A percentile compares a stretch with the other conserved stretches of the same genome.
These are phyloP conservation scores for Sanguinoderma infundibulare DNA, from an alignment of 1,284 basidiomycete species.

Conservation along the genomic window DNA sequence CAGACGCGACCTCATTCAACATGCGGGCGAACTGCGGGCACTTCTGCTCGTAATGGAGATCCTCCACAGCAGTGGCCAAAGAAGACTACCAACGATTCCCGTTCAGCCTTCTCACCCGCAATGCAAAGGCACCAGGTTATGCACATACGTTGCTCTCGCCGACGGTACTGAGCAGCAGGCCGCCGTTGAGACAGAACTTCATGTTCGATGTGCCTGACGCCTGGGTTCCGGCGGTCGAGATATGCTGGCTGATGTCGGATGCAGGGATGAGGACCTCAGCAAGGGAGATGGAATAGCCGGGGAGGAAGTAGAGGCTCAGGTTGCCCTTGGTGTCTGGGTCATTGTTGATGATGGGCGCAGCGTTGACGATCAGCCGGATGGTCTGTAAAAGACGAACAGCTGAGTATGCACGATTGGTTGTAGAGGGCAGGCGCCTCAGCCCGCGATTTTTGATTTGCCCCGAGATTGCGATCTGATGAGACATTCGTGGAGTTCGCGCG, in stretches of 20 bases:
- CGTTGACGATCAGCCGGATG: slow-evolving; percentile 92
- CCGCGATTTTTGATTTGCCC: no score
- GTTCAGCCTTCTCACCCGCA: slow-evolving; percentile 4
- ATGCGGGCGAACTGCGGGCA: slow-evolving; percentile 80
- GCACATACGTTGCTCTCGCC: slow-evolving; percentile 73
- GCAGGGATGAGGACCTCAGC: slow-evolving; percentile 93
- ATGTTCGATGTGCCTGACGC: slow-evolving; percentile 90
- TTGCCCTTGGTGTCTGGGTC: slow-evolving; percentile 88
- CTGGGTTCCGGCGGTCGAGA: slow-evolving; percentile 93
- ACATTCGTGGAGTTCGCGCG: no score
- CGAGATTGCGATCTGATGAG: no score
- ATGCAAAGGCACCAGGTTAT: slow-evolving; percentile 34
- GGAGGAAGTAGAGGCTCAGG: slow-evolving; percentile 84
- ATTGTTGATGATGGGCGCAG: slow-evolving; percentile 81
- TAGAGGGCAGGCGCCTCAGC: no score
- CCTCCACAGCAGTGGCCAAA: slow-evolving; percentile 84
- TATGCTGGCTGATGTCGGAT: slow-evolving; percentile 91
- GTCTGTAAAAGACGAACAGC: slow-evolving; percentile 65
- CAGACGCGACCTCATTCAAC: slow-evolving; percentile 71
- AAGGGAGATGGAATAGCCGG: slow-evolving; percentile 88
- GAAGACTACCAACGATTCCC: slow-evolving; percentile 59
- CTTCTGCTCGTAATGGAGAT: slow-evolving; percentile 82
- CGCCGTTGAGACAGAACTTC: slow-evolving; percentile 92
- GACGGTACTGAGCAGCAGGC: slow-evolving; percentile 80
- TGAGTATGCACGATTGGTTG: no score